Base-by-base conservation (phyloP, 140 eudicot genomes). In the Cichorium intybus region DNA sequence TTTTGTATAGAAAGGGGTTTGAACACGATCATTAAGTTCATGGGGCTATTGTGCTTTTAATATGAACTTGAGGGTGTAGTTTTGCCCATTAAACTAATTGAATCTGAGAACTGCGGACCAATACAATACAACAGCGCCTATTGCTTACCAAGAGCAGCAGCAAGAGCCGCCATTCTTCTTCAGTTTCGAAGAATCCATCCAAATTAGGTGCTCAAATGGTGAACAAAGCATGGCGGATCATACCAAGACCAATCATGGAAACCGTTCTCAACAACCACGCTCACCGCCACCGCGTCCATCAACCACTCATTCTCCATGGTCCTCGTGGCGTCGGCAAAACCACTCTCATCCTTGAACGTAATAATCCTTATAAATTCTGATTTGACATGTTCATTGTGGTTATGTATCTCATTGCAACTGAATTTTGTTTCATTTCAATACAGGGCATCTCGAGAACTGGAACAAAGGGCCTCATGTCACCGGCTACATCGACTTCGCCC, bases 241-340 rank as follows among this genome's bases (percentile, higher is more conserved):
- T 85, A 11, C 87, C 97, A 53, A 53, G 96, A n/a, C 95, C 97
- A 3, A 49, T 91, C 7, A 79, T 91, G 35, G 97, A 91, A 66
- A 87, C 96, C 3, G 34, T 91, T 6, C 91, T 91, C 62, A 91
- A 91, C 92, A 80, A 82, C 69, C 97, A 91, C 66, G 96, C 83
- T 28, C 91, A 76, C 54, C 95, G 84, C 66, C 96, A 87, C 81
- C 92, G 92, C 20, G 95, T 87, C n/a, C 95, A 85, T 28, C 96
- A 87, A 12, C 97, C 97, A 18, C 97, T 90, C 79, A 71, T 90
- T 60, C 85, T 90, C 75, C 97, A 90, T 50, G 97, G 97, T 52
- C 97, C 97, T 34, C 95, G 97, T 11, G 97, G 97, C 70, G 88
- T 79, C 58, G 97, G 97, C 79, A 87, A 91, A 87, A 91, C 97